Percentiles rank a stretch among this genome's conserved stretches.
Evolutionary conservation across 2,329 filamentous ascomycete genomes (phyloP).

Genomic region (Hypocrella siamensis): DNA sequence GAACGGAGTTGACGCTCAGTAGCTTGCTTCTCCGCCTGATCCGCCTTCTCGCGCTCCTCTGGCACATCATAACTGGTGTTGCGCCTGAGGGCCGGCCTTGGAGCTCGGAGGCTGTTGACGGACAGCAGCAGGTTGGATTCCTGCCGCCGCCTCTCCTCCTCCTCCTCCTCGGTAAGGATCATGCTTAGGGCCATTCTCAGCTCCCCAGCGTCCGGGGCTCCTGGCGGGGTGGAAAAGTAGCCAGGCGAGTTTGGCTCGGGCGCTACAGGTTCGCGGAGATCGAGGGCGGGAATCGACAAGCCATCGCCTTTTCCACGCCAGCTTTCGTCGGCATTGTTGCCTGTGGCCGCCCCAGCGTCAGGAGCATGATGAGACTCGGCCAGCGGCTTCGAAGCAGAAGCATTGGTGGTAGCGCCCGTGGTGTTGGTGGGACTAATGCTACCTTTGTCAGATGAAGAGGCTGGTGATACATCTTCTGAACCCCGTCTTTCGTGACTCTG

Average conservation of each 20-base stretch:
- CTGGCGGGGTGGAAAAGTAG: conserved; percentile 12
- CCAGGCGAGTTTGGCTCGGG: conserved; percentile 5
- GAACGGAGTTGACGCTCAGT: conserved; percentile 21
- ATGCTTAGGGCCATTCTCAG: conserved; percentile 21
- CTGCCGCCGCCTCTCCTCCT: conserved; percentile 7
- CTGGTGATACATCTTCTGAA: conserved; percentile 3
- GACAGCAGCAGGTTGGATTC: conserved; percentile 4
- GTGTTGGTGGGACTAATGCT: conserved; percentile 7
- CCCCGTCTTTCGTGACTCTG: conserved; percentile 6
- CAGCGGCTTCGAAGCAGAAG: not conserved
- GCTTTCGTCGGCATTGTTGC: not conserved
- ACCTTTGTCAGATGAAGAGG: conserved; percentile 3
- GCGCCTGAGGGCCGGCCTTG: conserved; percentile 23
- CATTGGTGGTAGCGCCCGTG: not conserved
- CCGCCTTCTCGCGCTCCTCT: conserved; percentile 22
- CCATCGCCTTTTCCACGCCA: not conserved
- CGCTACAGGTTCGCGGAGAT: not conserved
- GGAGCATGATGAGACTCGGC: not conserved
- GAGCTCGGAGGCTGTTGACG: conserved; percentile 7
- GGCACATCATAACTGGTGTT: conserved; percentile 27
- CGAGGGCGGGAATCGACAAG: not conserved
- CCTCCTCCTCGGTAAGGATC: conserved; percentile 18
- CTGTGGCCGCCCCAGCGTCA: not conserved
- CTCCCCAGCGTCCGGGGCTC: conserved; percentile 21
- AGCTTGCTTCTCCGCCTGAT: conserved; percentile 20